Evolutionary conservation across 805 yeast species (phyloP).

Genomic region (Wickerhamomyces strasburgensis): DNA sequence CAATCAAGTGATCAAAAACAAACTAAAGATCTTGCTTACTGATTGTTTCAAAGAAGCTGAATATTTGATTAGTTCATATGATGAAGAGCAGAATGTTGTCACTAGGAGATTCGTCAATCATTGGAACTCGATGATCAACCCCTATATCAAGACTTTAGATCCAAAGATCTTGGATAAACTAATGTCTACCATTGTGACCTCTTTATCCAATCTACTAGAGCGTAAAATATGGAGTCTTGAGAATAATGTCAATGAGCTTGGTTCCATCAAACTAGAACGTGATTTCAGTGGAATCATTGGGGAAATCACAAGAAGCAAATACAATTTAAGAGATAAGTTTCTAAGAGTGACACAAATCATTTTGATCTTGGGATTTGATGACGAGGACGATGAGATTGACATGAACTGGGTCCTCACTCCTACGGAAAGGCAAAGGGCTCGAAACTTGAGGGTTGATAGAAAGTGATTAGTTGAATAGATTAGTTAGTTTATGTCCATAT

Average conservation of each 20-base stretch:
- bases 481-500: background rate
- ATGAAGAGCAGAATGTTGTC: constrained; percentile 31
- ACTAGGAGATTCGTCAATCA: constrained; percentile 49
- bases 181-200: constrained; percentile 43
- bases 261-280: constrained; percentile 77
- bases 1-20: constrained; percentile 42
- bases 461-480: constrained; percentile 6
- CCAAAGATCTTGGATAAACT: constrained; percentile 48
- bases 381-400: constrained; percentile 48
- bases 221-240: constrained; percentile 62
- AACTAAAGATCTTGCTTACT: constrained; percentile 36
- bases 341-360: constrained; percentile 80
- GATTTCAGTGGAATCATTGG: constrained; percentile 72
- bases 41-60: constrained; percentile 33
- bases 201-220: constrained; percentile 56
- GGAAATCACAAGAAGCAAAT: constrained; percentile 67
- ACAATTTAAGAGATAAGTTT: constrained; percentile 72
- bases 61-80: constrained; percentile 23
- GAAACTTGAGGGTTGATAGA: constrained; percentile 47
- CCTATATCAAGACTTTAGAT: constrained; percentile 58
- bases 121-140: constrained; percentile 63
- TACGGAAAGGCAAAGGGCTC: constrained; percentile 61
- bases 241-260: constrained; percentile 71
- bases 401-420: constrained; percentile 75
- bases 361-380: constrained; percentile 77